Evolutionary conservation across 352 stramenopile genomes (phyloP).

Genomic region (Phytopythium boreale): DNA sequence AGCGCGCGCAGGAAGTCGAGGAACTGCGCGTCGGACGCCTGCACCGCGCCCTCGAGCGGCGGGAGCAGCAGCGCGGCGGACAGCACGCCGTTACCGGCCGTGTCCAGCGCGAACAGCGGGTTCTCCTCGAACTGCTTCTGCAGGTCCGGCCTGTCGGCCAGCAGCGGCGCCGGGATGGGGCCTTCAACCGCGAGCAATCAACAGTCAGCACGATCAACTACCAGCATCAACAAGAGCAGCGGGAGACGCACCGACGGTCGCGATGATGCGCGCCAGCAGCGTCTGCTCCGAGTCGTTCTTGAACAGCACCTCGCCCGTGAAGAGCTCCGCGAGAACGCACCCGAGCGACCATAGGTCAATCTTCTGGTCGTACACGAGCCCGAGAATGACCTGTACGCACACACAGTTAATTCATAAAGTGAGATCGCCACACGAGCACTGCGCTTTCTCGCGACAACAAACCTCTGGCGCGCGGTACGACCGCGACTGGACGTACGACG

Average conservation of each 20-base stretch:
- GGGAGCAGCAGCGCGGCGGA: slow-evolving; percentile 25
- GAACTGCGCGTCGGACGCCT: slow-evolving; percentile 56
- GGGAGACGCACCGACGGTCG: slow-evolving; percentile 42
- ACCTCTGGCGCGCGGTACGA: slow-evolving; percentile 97
- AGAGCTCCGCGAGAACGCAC: slow-evolving; percentile 87
- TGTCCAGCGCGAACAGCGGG: slow-evolving; percentile 48
- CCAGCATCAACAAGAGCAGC: background rate
- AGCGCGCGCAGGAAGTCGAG: slow-evolving; percentile 66
- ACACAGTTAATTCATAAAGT: background rate
- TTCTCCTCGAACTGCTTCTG: slow-evolving; percentile 57
- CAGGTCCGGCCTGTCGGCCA: slow-evolving; percentile 47
- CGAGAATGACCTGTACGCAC: slow-evolving; percentile 88
- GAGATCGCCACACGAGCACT: background rate
- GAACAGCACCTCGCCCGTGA: slow-evolving; percentile 87
- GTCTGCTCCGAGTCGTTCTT: slow-evolving; percentile 87
- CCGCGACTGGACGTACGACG: slow-evolving; percentile 97
- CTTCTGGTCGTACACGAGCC: slow-evolving; percentile 85
- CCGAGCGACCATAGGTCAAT: slow-evolving; percentile 91
- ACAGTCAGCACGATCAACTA: background rate
- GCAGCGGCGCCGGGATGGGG: slow-evolving; percentile 59
- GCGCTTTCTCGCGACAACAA: slow-evolving; percentile 60
- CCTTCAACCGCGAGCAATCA: slow-evolving; percentile 18
- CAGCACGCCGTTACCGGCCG: slow-evolving; percentile 47
- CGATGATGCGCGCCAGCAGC: slow-evolving; percentile 92
- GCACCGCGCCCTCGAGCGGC: slow-evolving; percentile 50